These are phyloP conservation scores for Sugiyamaella japonica DNA, from an alignment of 1,139 yeast species.

Conservation along the genomic window DNA sequence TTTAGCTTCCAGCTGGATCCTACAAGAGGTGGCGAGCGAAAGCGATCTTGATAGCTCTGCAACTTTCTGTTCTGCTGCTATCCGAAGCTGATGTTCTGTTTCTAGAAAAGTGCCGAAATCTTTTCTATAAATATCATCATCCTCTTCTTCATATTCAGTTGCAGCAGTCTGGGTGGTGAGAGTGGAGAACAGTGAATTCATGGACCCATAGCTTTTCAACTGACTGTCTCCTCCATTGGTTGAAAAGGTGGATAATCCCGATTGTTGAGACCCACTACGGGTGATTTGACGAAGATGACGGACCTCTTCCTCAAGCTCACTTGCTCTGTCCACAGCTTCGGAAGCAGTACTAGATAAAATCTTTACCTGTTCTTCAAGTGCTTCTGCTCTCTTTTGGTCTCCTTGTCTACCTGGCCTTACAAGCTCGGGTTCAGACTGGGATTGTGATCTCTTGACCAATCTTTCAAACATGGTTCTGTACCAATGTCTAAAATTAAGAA, in stretches of 20 bases:
- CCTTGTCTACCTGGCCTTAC: conserved; percentile 34
- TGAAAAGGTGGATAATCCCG: conserved; percentile 15
- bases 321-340: conserved; percentile 39
- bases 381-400: conserved; percentile 35
- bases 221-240: neutral
- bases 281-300: conserved; percentile 19
- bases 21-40: conserved; percentile 2
- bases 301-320: conserved; percentile 35
- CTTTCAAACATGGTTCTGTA: conserved; percentile 11
- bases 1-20: conserved; percentile 56
- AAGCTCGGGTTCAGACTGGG: conserved; percentile 17
- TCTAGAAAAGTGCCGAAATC: neutral
- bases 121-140: neutral
- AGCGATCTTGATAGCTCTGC: conserved; percentile 8
- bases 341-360: conserved; percentile 38
- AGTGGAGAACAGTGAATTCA: conserved; percentile 20
- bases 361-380: conserved; percentile 37
- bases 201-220: conserved; percentile 17
- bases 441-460: conserved; percentile 11
- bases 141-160: conserved; percentile 7
- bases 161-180: conserved; percentile 6
- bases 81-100: conserved; percentile 17
- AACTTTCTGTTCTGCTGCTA: conserved; percentile 16
- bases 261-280: conserved; percentile 8
- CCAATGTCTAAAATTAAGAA: neutral